phyloP scores from a whole-genome alignment of 2,329 filamentous ascomycete genomes.

The Neopestalotiopsis rosae region DNA sequence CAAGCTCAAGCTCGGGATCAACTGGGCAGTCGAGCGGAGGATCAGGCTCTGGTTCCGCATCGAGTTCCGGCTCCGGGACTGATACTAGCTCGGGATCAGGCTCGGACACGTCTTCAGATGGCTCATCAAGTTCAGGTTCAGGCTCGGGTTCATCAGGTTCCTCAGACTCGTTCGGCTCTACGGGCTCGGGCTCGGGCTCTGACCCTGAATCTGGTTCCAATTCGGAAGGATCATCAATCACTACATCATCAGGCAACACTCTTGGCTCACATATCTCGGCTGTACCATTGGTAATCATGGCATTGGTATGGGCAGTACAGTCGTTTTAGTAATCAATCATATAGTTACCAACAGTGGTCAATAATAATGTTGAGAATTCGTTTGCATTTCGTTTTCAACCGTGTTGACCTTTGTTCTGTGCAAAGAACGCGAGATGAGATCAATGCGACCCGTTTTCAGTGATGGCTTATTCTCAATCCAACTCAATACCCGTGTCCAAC shows the following conservation, averaged over 20 bases:
- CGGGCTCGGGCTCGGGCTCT: neutral
- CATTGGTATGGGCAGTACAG: neutral
- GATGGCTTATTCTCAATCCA: neutral
- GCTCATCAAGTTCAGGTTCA: neutral
- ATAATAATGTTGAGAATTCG: neutral
- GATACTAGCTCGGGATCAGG: neutral
- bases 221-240: slow-evolving; percentile 1
- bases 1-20: neutral
- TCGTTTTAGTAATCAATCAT: neutral
- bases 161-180: neutral
- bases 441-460: neutral
- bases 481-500: neutral
- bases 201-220: neutral
- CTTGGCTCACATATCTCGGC: slow-evolving; percentile 1
- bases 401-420: neutral
- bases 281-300: neutral
- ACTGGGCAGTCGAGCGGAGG: neutral
- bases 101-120: neutral
- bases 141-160: neutral
- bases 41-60: neutral
- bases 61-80: neutral
- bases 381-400: neutral
- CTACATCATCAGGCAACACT: slow-evolving; percentile 1
- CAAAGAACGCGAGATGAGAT: too few relatives aligned
- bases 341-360: neutral